Percentiles rank a stretch among this genome's conserved stretches.
These are phyloP conservation scores for Pestalotiopsis sp. DNA, from an alignment of 2,329 filamentous ascomycete species.

Conservation along the genomic window DNA sequence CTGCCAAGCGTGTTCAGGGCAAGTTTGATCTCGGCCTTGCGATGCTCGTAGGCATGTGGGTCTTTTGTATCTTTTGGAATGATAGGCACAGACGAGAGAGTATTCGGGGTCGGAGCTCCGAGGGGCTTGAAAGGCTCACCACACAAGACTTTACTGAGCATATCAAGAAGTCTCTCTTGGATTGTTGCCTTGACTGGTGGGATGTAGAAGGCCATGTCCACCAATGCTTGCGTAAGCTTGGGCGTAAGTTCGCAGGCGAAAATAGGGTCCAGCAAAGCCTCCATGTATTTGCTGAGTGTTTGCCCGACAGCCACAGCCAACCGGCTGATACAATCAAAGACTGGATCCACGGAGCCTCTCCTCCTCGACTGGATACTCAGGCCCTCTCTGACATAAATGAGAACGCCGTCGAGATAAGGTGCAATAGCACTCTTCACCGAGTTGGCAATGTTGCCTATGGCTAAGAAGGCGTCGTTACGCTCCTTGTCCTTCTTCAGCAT, in stretches of 20 bases:
- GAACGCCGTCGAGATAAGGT: constrained; percentile 90
- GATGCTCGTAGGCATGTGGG: constrained; percentile 75
- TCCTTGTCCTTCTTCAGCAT: constrained; percentile 96
- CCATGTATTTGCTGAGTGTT: constrained; percentile 97
- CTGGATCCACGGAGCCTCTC: constrained; percentile 70
- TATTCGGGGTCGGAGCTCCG: constrained; percentile 83
- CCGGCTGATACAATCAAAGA: constrained; percentile 98
- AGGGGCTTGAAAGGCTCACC: constrained; percentile 90
- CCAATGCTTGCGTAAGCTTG: constrained; percentile 90
- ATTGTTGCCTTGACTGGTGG: constrained; percentile 91
- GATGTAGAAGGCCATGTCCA: constrained; percentile 99
- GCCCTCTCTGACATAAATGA: constrained; percentile 91
- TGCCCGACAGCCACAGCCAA: constrained; percentile 94
- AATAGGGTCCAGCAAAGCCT: constrained; percentile 90
- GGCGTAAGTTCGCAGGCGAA: constrained; percentile 95
- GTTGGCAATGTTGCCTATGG: constrained; percentile 94
- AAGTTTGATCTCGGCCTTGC: constrained; percentile 86
- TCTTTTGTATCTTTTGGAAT: constrained; percentile 89
- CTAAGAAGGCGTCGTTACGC: constrained; percentile 89
- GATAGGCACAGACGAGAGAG: constrained; percentile 78
- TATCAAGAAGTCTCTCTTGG: constrained; percentile 90
- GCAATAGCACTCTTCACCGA: constrained; percentile 94
- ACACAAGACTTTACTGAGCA: constrained; percentile 91
- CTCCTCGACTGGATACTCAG: constrained; percentile 77
- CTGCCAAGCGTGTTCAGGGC: constrained; percentile 95